Evolutionary conservation across 2,329 filamentous ascomycete genomes (phyloP).

Genomic region (Trichoderma cornu-damae): DNA sequence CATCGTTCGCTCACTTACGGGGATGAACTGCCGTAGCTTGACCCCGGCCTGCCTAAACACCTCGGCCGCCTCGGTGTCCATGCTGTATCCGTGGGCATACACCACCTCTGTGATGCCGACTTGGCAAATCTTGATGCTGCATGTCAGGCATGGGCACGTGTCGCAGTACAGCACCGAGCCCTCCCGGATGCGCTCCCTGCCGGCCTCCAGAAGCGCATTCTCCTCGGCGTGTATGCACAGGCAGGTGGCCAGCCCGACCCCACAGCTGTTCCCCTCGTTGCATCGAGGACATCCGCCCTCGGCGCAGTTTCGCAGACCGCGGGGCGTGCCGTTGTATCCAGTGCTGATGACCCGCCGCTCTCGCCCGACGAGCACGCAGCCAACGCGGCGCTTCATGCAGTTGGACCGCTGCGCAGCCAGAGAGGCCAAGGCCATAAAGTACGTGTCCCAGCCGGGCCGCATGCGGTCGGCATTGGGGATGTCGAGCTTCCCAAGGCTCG

Average conservation of each 20-base stretch:
- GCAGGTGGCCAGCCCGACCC: constrained; percentile 75
- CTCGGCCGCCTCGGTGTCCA: constrained; percentile 78
- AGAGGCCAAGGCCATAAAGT: constrained; percentile 96
- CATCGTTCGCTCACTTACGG: constrained; percentile 50
- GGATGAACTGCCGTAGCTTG: constrained; percentile 77
- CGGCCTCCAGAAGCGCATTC: constrained; percentile 91
- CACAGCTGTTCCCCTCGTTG: constrained; percentile 66
- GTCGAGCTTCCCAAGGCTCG: constrained; percentile 67
- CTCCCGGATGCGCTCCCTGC: constrained; percentile 79
- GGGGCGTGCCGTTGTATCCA: constrained; percentile 96
- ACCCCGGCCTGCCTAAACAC: constrained; percentile 84
- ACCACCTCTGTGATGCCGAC: constrained; percentile 95
- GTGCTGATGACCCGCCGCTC: constrained; percentile 86
- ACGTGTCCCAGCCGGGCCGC: constrained; percentile 89
- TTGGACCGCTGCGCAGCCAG: constrained; percentile 87
- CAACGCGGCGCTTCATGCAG: constrained; percentile 96
- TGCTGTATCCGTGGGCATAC: constrained; percentile 89
- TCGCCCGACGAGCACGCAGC: constrained; percentile 79
- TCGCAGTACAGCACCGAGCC: constrained; percentile 86
- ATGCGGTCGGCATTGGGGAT: constrained; percentile 74
- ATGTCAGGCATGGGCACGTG: constrained; percentile 94
- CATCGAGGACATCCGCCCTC: constrained; percentile 87
- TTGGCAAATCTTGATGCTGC: constrained; percentile 97
- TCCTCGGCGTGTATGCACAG: constrained; percentile 98
- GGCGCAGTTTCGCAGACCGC: constrained; percentile 82